Conservation (phyloP, 2,329 filamentous ascomycete species). For the Epichloe typhina region DNA sequence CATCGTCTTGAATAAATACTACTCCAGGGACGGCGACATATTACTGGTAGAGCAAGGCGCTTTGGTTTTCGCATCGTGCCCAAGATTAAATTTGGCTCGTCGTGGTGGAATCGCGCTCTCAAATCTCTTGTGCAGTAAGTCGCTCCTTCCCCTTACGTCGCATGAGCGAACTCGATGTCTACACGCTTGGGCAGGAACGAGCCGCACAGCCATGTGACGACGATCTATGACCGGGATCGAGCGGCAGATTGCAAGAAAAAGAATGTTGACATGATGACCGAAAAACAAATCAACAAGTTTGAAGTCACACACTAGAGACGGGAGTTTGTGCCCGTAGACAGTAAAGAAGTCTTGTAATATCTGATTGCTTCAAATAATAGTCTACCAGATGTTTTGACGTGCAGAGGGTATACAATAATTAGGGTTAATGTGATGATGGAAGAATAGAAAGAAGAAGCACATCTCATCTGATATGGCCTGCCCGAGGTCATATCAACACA, state of each 20-base stretch:
- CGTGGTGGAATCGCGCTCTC: too few species aligned
- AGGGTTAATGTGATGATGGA: not conserved
- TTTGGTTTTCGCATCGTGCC: not conserved
- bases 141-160: not conserved
- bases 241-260: too few species aligned
- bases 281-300: not conserved
- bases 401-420: not conserved
- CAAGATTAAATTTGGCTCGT: not conserved
- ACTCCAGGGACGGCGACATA: not conserved
- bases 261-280: too few species aligned
- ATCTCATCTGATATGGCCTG: not conserved
- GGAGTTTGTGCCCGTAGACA: not conserved
- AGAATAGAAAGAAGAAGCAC: not conserved
- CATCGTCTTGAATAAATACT: slow-evolving; percentile 2
- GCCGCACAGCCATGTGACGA: not conserved
- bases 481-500: slow-evolving; percentile 2
- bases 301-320: not conserved
- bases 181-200: not conserved
- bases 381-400: slow-evolving; percentile 1
- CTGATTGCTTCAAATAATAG: not conserved
- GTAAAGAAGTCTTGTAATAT: not conserved
- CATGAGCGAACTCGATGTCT: not conserved
- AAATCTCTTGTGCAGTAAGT: not conserved
- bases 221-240: too few species aligned
- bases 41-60: not conserved